Base-by-base conservation (phyloP, 768 basidiomycete genomes). In the Tephrocybe sp. region DNA sequence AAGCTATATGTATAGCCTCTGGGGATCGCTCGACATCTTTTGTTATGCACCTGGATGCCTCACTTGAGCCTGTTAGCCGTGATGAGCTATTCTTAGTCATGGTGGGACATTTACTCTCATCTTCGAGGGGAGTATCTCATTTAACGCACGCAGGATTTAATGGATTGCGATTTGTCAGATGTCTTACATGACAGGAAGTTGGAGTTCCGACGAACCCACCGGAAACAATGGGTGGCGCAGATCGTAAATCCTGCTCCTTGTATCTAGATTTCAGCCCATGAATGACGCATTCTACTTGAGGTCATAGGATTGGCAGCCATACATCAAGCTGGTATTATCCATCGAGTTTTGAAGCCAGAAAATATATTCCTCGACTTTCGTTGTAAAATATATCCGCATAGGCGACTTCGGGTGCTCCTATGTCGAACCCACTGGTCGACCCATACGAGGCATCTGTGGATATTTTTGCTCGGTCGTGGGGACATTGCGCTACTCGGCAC, bases 301-400 rank as follows among this genome's bases (percentile, higher is more conserved):
- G 66, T 68, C 5, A 67, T 69, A 26, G 75, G 74, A 1, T 60
- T 76, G n/a, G 52, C 64, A 3, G 62, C 67, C 36, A 64, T 88
- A 36, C 84, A 87, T 56, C 65, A 65, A 20, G 74, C 82, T 62
- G 83, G 83, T 38, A 78, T 87, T 48, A 75, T 87, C 30, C 84
- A 87, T 63, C 75, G 84, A 12, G 84, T 87, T 54, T 75, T 89
- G 49, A 87, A 88, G 59, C 76, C 83, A 3, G 82, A 82, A 68
- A 87, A 88, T 52, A 75, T 89, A 38, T 73, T 88, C n/a, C 69
- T 87, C 45, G 75, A 76, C 53, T 54, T 51, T 6, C 60, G 59
- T 4, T 66, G 66, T 43, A 75, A n/a, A n/a, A n/a, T n/a, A 76
- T 33, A 58, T 76, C 17, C 68, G 69, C 20, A 72, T 77, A 14